Percentiles rank a stretch among this genome's conserved stretches.
Evolutionary conservation across 2,329 filamentous ascomycete species (phyloP).

Genomic region (Paecilomyces niveus): DNA sequence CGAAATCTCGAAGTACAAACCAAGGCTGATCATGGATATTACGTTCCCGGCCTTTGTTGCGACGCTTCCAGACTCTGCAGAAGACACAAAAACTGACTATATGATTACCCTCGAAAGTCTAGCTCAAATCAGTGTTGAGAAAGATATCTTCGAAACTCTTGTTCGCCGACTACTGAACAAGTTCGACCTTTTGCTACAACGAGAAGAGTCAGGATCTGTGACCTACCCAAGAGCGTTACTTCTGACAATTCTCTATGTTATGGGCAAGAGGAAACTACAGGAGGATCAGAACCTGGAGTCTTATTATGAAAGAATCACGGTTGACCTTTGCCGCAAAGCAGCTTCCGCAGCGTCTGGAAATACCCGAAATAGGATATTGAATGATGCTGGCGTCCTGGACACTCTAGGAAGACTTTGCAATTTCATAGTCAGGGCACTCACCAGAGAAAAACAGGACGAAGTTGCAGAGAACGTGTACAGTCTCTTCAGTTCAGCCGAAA

Average conservation of each 20-base stretch:
- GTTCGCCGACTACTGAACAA: slow-evolving; percentile 58
- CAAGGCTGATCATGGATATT: slow-evolving; percentile 55
- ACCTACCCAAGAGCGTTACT: slow-evolving; percentile 54
- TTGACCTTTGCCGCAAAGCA: slow-evolving; percentile 34
- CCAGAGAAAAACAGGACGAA: slow-evolving; percentile 44
- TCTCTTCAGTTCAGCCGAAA: slow-evolving; percentile 38
- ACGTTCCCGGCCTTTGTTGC: slow-evolving; percentile 61
- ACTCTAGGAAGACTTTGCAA: slow-evolving; percentile 55
- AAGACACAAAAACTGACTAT: slow-evolving; percentile 42
- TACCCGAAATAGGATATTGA: slow-evolving; percentile 33
- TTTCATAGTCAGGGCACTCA: slow-evolving; percentile 50
- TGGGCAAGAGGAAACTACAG: slow-evolving; percentile 45
- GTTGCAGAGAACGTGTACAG: slow-evolving; percentile 50
- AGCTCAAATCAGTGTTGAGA: slow-evolving; percentile 56
- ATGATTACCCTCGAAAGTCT: slow-evolving; percentile 55
- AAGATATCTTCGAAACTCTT: slow-evolving; percentile 57
- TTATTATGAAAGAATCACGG: slow-evolving; percentile 47
- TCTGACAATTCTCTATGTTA: slow-evolving; percentile 55
- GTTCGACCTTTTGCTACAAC: slow-evolving; percentile 49
- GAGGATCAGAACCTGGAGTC: slow-evolving; percentile 36
- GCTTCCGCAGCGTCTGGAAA: slow-evolving; percentile 28
- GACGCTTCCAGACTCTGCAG: slow-evolving; percentile 52
- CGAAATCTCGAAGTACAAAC: slow-evolving; percentile 56
- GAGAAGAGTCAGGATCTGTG: slow-evolving; percentile 38
- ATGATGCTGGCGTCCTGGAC: slow-evolving; percentile 49